Conservation (phyloP, 176 grass and related monocot genomes). For the Ananas comosus region DNA sequence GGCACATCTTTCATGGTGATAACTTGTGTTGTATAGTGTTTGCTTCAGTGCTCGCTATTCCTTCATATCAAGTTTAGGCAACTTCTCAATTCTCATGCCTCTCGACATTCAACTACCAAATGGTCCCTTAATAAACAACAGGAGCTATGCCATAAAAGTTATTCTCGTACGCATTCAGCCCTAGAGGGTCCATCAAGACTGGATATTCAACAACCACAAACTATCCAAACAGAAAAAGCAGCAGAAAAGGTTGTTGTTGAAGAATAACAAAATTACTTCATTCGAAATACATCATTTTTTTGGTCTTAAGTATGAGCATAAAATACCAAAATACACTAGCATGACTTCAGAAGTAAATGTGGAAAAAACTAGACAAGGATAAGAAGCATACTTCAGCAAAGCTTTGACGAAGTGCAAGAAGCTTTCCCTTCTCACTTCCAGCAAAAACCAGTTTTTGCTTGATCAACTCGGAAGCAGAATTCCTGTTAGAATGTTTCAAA, state of each 20-base stretch:
- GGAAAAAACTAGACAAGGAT: not conserved
- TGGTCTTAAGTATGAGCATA: not conserved
- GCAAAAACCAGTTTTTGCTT: conserved; percentile 84
- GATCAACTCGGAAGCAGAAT: conserved; percentile 81
- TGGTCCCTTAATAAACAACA: no score
- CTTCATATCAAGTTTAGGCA: no score
- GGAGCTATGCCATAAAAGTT: no score
- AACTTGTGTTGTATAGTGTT: no score
- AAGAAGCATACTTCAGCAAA: conserved; percentile 53
- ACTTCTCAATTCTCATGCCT: no score
- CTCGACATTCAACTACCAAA: no score
- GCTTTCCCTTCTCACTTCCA: conserved; percentile 90
- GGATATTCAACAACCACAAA: no score
- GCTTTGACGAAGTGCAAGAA: conserved; percentile 80
- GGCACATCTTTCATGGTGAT: no score
- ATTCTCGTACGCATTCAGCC: no score
- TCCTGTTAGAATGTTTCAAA: conserved; percentile 37
- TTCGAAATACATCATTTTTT: not conserved
- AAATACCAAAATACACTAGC: not conserved
- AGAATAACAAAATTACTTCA: not conserved
- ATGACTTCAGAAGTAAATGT: not conserved
- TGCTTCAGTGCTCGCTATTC: no score
- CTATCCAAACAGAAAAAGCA: not conserved
- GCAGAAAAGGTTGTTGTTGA: conserved; percentile 4
- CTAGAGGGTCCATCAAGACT: no score